phyloP scores from a whole-genome alignment of 2,329 filamentous ascomycete species.

The Hymenoscyphus linearis region DNA sequence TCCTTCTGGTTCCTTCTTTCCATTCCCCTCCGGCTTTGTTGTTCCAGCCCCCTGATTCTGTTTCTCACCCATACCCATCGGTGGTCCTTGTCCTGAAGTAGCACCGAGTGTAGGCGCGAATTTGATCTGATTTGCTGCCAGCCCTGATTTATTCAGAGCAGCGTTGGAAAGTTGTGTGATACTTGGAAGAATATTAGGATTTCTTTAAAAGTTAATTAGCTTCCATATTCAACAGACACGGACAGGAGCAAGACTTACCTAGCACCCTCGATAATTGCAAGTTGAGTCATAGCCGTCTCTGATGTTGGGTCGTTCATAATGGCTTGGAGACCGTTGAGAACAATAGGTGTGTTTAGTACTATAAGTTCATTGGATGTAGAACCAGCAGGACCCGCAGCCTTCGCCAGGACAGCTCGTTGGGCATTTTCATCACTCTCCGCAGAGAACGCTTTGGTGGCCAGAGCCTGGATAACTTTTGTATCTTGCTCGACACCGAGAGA shows the following conservation, averaged over 20 bases:
- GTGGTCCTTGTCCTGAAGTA: background rate
- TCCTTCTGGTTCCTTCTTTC: background rate
- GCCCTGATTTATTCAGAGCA: conserved; percentile 17
- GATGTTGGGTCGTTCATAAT: conserved; percentile 20
- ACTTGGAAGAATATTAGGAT: conserved; percentile 26
- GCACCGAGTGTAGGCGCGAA: conserved; percentile 17
- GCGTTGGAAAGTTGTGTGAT: conserved; percentile 26
- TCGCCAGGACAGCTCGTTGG: conserved; percentile 19
- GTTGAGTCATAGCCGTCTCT: conserved; percentile 8
- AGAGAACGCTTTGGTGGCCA: conserved; percentile 21
- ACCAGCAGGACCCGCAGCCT: conserved; percentile 20
- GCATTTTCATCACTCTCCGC: conserved; percentile 26
- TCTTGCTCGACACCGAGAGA: conserved; percentile 14
- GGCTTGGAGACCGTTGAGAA: conserved; percentile 19
- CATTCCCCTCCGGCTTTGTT: background rate
- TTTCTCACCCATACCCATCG: background rate
- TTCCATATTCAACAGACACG: background rate
- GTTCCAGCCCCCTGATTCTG: background rate
- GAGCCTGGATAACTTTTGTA: conserved; percentile 12
- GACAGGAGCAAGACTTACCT: conserved; percentile 10
- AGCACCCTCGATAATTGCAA: conserved; percentile 15
- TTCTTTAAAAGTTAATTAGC: conserved; percentile 12
- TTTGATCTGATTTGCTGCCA: conserved; percentile 13
- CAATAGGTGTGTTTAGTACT: conserved; percentile 22
- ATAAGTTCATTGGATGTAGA: conserved; percentile 20